phyloP scores from a whole-genome alignment of 2,329 filamentous ascomycete genomes.

The Ophiocordyceps robertsii region DNA sequence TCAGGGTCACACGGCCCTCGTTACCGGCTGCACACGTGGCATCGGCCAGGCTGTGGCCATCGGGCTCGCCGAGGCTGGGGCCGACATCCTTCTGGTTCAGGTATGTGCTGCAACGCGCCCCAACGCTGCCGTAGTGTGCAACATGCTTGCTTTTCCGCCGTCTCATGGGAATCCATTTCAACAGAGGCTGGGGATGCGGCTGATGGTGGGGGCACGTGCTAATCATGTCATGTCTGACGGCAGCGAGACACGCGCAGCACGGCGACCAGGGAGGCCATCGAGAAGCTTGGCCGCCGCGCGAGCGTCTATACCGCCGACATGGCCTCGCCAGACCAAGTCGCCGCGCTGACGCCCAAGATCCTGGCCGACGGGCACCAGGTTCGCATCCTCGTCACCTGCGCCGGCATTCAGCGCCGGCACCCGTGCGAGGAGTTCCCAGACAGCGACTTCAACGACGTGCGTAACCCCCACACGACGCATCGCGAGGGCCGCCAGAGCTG shows the following conservation, averaged over 20 bases:
- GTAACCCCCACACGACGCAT: no score
- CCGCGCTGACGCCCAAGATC: slow-evolving; percentile 44
- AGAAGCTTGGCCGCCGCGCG: slow-evolving; percentile 51
- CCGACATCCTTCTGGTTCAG: slow-evolving; percentile 42
- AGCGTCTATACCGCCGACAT: slow-evolving; percentile 60
- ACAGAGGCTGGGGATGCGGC: no score
- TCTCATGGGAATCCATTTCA: no score
- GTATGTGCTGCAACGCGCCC: slow-evolving; percentile 14
- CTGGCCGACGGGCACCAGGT: slow-evolving; percentile 52
- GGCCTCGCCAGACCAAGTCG: slow-evolving; percentile 43
- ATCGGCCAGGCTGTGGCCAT: slow-evolving; percentile 45
- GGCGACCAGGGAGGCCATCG: slow-evolving; percentile 47
- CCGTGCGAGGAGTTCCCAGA: slow-evolving; percentile 64
- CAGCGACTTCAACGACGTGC: slow-evolving; percentile 66
- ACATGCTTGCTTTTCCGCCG: no score
- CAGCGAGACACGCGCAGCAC: slow-evolving; percentile 28
- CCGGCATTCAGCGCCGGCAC: slow-evolving; percentile 72
- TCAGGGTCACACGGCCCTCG: slow-evolving; percentile 39
- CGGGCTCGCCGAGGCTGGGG: slow-evolving; percentile 44
- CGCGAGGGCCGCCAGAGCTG: no score
- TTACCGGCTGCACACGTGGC: slow-evolving; percentile 44
- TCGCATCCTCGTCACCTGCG: slow-evolving; percentile 74
- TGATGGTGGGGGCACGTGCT: neutral
- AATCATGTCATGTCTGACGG: neutral
- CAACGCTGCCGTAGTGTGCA: no score